Evolutionary conservation across 2,329 filamentous ascomycete genomes (phyloP), one percentile per base, ranked within the genome.

Genomic region (Paecilomyces niveus): DNA sequence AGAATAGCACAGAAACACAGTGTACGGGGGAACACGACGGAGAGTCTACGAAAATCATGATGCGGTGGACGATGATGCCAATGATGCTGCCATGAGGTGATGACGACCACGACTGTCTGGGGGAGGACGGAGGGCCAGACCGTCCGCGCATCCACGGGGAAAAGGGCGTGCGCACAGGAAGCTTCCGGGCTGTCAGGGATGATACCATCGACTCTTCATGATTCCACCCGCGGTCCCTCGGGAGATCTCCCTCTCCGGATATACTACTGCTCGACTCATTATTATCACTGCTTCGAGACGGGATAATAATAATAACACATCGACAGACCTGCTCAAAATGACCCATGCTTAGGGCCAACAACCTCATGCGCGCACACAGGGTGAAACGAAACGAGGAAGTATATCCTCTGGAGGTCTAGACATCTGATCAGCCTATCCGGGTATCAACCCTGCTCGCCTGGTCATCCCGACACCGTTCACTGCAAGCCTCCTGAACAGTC

Each of bases 31-130:
- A 29, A 29, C 26, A 5, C 3, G 3, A 26, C 24, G 24, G 24
- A 26, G 24, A 3, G 24, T 22, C 22, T 22, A 22, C 22, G 13
- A n/a, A 22, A 18, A 51, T 22, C 26, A 51, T 7, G 32, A 29
- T n/a, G 35, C 29, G 26, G 26, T 29, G 26, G 26, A 29, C 32
- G 22, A 52, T 26, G 24, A 54, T 54, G 56, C 54, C 56, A 32
- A 59, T 60, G 55, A 60, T 58, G 58, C 57, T 60, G 52, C 31
- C 55, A 58, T 60, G 58, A 60, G 58, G 58, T 60, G 58, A 60
- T 60, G 31, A 52, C 32, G 51, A n/a, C 32, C 15, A 39, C 29
- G 49, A 54, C 50, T 39, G 24, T 58, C 55, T 59, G 58, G 58
- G 58, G 55, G 57, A 57, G 52, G 32, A 31, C 56, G 33, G 50